Base-by-base conservation (phyloP, 176 grass and related monocot genomes). In the Rhynchospora breviuscula region DNA sequence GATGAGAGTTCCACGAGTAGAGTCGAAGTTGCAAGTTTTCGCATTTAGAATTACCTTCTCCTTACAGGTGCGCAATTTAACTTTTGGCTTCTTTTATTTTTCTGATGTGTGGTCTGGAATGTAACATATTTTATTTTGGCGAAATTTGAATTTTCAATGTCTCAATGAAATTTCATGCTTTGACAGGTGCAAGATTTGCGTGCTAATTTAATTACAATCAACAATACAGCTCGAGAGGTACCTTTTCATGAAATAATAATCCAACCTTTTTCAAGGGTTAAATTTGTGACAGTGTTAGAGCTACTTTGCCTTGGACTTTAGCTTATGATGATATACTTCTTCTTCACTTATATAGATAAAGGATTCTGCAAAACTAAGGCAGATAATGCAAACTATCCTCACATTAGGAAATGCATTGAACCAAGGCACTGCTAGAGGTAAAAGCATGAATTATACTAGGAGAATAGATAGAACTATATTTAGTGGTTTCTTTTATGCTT, bases 371-470 rank as follows among this genome's bases (percentile, higher is more conserved):
- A 94, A 98, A 84, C 88, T 94, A 87, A 70, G 90, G 15, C 92
- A 98, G 75, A 93, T 98, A 91, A 98, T 94, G 92, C 90, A 98
- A 89, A 94, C 92, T 51, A 94, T 98, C 89, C 95, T 98, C 63
- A 94, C 95, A 18, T 84, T 98, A 88, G 95, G 95, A 79, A 98
- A 98, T 88, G 95, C 92, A 77, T 80, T 94, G 80, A 98, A 98
- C 81, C 95, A 98, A 88, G 92, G 92, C 84, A 98, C 95, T 59
- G 89, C 92, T 66, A 90, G 90, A 91, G 85, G 89, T 87, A 78
- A 19, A 21, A 81, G 19, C 73, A 33, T 56, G 47, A 77, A 77
- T 77, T 77, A 68, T 43, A 56, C 13, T 56, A 11, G 54, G 48
- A 56, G 1, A 78, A 88, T 22, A 19, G 46, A 60, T n/a, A 63